phyloP scores from a whole-genome alignment of 176 grass and related monocot species.

The Chloris gayana region DNA sequence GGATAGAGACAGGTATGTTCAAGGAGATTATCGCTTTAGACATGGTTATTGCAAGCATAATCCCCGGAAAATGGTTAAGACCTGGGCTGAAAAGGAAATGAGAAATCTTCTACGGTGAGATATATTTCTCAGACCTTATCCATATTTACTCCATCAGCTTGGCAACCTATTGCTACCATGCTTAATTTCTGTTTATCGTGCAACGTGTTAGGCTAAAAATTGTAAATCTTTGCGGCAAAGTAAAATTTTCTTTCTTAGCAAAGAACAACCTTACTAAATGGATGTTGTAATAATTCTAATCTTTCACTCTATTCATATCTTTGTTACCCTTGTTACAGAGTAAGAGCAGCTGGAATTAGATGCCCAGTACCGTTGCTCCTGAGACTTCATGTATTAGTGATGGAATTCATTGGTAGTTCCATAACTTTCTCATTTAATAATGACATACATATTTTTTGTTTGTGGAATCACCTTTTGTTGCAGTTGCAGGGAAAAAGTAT shows the following conservation, averaged over 20 bases:
- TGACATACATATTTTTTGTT: slow-evolving; percentile 7
- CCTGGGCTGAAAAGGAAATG: slow-evolving; percentile 98
- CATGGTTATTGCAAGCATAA: slow-evolving; percentile 99
- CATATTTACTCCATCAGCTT: slow-evolving; percentile 1
- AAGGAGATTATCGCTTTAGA: slow-evolving; percentile 98
- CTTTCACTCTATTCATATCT: slow-evolving; percentile 17
- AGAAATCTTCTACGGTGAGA: slow-evolving; percentile 81
- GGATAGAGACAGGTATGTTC: slow-evolving; percentile 96
- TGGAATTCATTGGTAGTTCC: slow-evolving; percentile 92
- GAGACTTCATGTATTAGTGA: slow-evolving; percentile 93
- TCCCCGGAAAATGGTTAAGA: slow-evolving; percentile 98
- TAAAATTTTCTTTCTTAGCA: background rate
- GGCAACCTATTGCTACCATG: background rate
- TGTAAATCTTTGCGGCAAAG: background rate
- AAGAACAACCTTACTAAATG: background rate
- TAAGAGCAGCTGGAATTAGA: slow-evolving; percentile 80
- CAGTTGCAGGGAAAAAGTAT: background rate
- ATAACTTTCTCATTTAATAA: background rate
- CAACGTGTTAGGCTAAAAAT: background rate
- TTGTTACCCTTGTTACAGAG: slow-evolving; percentile 52
- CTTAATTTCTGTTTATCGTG: background rate
- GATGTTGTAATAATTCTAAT: background rate
- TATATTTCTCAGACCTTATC: slow-evolving; percentile 7
- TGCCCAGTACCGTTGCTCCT: slow-evolving; percentile 70
- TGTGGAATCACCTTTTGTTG: slow-evolving; percentile 21